These are phyloP conservation scores for Verticillium longisporum DNA, from an alignment of 2,329 filamentous ascomycete species.

Conservation along the genomic window DNA sequence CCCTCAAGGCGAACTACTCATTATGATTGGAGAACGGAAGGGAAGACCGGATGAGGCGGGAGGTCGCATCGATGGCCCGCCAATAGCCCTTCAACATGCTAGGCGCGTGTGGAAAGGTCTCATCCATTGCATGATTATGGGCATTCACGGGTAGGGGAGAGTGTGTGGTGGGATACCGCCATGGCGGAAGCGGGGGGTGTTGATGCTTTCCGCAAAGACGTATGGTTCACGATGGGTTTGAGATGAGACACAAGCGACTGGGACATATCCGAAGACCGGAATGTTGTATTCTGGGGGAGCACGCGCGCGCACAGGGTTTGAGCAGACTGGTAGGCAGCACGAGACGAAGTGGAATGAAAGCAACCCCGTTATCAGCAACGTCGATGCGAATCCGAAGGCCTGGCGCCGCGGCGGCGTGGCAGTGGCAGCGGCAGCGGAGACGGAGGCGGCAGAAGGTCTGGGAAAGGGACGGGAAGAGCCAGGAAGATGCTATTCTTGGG, in stretches of 20 bases:
- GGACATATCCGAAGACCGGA: neutral
- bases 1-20: slow-evolving; percentile 40
- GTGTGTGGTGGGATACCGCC: neutral
- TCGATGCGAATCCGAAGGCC: too few relatives aligned
- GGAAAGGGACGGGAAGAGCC: too few relatives aligned
- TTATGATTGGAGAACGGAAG: slow-evolving; percentile 20
- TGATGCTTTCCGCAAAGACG: neutral
- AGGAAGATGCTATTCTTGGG: too few relatives aligned
- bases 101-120: neutral
- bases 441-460: too few relatives aligned
- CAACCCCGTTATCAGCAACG: too few relatives aligned
- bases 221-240: neutral
- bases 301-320: too few relatives aligned
- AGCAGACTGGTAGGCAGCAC: too few relatives aligned
- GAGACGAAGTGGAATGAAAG: too few relatives aligned
- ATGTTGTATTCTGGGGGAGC: neutral
- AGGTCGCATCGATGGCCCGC: neutral
- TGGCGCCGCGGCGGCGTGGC: too few relatives aligned
- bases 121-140: neutral
- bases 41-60: slow-evolving; percentile 15
- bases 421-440: too few relatives aligned
- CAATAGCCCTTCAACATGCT: neutral
- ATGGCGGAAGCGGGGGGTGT: neutral
- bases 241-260: neutral
- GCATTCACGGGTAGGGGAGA: neutral